These are phyloP conservation scores for Excoecaria cochinchinensis DNA, from an alignment of 345 rosid species.

Conservation along the genomic window DNA sequence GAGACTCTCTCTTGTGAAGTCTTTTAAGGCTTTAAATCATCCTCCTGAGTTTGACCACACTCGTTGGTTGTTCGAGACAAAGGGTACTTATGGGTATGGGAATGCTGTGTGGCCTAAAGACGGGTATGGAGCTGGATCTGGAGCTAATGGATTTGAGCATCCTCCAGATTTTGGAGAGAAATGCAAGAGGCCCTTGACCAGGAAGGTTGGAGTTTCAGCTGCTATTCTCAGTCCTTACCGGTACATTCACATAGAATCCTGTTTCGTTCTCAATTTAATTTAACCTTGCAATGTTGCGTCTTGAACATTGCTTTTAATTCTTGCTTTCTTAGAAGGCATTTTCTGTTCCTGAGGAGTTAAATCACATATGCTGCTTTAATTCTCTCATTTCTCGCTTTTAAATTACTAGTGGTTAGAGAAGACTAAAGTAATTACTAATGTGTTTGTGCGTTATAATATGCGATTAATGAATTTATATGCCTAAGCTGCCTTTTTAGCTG, in stretches of 20 bases:
- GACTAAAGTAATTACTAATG: neutral
- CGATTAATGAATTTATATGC: neutral
- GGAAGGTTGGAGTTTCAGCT: slow-evolving; percentile 60
- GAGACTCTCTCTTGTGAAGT: slow-evolving; percentile 70
- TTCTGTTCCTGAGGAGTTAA: neutral
- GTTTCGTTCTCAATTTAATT: neutral
- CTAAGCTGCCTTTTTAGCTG: neutral
- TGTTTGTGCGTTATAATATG: neutral
- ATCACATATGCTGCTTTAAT: neutral
- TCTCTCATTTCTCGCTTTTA: neutral
- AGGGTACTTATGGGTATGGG: slow-evolving; percentile 79
- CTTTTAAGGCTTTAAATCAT: slow-evolving; percentile 61
- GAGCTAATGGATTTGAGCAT: slow-evolving; percentile 51
- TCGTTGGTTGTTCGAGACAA: slow-evolving; percentile 79
- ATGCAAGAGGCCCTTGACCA: slow-evolving; percentile 58
- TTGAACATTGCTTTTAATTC: neutral
- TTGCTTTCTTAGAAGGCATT: neutral
- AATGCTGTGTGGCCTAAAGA: slow-evolving; percentile 86
- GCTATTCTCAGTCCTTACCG: slow-evolving; percentile 77
- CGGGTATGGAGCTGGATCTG: slow-evolving; percentile 60
- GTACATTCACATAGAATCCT: slow-evolving; percentile 20
- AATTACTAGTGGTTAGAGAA: neutral
- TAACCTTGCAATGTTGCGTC: neutral
- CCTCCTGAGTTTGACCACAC: slow-evolving; percentile 70
- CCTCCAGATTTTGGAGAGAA: slow-evolving; percentile 70